These are phyloP conservation scores for Clarireedia hainanense DNA, from an alignment of 2,329 filamentous ascomycete genomes.

Conservation along the genomic window DNA sequence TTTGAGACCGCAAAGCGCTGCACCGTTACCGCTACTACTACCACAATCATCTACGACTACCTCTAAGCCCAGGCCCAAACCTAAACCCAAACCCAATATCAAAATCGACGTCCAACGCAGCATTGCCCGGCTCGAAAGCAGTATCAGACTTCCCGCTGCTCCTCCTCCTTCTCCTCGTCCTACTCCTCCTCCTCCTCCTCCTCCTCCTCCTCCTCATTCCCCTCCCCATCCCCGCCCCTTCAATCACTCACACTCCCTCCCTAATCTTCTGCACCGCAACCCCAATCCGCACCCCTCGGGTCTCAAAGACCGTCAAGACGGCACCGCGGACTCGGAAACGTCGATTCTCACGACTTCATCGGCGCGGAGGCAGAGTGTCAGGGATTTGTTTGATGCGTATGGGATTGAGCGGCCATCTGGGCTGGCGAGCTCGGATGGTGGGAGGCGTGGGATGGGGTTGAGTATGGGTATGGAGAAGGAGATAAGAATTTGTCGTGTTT, in stretches of 20 bases:
- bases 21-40: too few relatives aligned
- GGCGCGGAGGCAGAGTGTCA: conserved; percentile 35
- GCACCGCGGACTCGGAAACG: conserved; percentile 14
- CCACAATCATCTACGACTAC: too few relatives aligned
- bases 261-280: not conserved
- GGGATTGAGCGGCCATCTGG: conserved; percentile 38
- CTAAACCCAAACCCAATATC: too few relatives aligned
- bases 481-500: conserved; percentile 41
- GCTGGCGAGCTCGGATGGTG: conserved; percentile 23
- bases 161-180: too few relatives aligned
- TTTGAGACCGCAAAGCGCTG: too few relatives aligned
- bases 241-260: not conserved
- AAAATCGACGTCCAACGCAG: too few relatives aligned
- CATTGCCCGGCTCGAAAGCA: too few relatives aligned
- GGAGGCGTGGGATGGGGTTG: too few relatives aligned
- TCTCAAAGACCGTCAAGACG: conserved; percentile 7
- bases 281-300: conserved; percentile 1
- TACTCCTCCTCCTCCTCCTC: too few relatives aligned
- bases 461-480: not conserved
- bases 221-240: conserved; percentile 4
- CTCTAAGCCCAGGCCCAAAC: too few relatives aligned
- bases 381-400: conserved; percentile 41
- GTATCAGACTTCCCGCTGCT: too few relatives aligned
- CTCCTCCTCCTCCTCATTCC: too few relatives aligned
- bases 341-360: conserved; percentile 28